Base-by-base conservation (phyloP, 1,139 yeast species). In the Saccharomyces hybrid region DNA sequence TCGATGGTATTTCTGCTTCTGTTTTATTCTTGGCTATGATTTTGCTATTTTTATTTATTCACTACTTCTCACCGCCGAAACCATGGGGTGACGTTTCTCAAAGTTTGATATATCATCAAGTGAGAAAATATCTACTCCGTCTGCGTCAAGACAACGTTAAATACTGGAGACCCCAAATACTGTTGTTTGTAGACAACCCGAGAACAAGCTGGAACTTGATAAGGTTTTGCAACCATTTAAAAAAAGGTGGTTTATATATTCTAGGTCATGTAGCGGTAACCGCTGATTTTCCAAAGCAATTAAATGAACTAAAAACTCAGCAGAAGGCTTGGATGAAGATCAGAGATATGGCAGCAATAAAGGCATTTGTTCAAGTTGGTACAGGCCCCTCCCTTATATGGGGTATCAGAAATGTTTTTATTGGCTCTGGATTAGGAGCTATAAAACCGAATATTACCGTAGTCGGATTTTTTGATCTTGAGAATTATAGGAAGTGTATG, bases 71-170 rank as follows among this genome's bases (percentile, higher is more conserved):
- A 2, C 97, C 97, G 2, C 97, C 98, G 4, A 90, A 89, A 68
- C 86, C 90, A 42, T 93, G 97, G 88, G 99, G 99, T 34, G 99
- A 93, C 72, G 97, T 93, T 27, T 90, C 98, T 1, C 98, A 93
- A 71, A 81, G 90, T 50, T 77, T 93, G 59, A 91, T 93, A 53
- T 93, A 93, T 70, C 99, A 93, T 67, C 99, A 93, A 70, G 98
- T 93, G 4, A 77, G 99, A 59, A 93, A 93, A 67, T 93, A 93
- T 66, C 75, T 93, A 49, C 73, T 90, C 53, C 76, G 96, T 53
- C 76, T 93, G 49, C 81, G 89, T 57, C 88, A 89, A 61, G 96
- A 93, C 64, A 95, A 93, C 68, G 97, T 93, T 51, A 93, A 93
- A 70, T 91, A 89, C 67, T 93, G 99, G 99, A 78, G 99, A 61